phyloP scores from a whole-genome alignment of 495 filamentous ascomycete species.

The Extremus antarcticus region DNA sequence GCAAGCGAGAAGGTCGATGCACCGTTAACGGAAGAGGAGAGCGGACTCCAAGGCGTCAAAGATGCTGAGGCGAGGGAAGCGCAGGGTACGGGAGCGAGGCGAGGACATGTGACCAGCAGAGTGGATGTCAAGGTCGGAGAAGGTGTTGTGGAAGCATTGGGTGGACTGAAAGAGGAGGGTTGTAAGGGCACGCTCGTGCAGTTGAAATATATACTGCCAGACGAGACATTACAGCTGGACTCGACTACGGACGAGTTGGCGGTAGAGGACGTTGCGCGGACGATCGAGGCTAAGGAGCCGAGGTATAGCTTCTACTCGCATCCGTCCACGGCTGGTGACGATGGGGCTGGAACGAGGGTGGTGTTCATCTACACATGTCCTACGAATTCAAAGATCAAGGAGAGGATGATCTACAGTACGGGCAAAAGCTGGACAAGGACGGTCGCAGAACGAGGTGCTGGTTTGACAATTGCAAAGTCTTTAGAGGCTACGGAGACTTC shows the following conservation, averaged over 20 bases:
- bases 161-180: constrained; percentile 34
- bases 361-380: constrained; percentile 96
- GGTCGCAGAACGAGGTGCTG: constrained; percentile 56
- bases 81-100: constrained; percentile 53
- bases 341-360: constrained; percentile 39
- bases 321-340: constrained; percentile 31
- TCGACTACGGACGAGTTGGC: constrained; percentile 41
- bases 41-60: constrained; percentile 61
- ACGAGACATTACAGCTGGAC: constrained; percentile 69
- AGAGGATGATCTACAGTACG: constrained; percentile 88
- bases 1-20: constrained; percentile 50
- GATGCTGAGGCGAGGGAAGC: constrained; percentile 70
- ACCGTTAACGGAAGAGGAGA: constrained; percentile 82
- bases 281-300: constrained; percentile 72
- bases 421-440: constrained; percentile 61
- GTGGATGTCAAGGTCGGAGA: constrained; percentile 49
- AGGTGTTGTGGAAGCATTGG: constrained; percentile 49
- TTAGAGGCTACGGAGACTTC: constrained; percentile 55
- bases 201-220: constrained; percentile 65
- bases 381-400: constrained; percentile 66
- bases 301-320: constrained; percentile 86
- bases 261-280: constrained; percentile 36
- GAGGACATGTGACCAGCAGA: constrained; percentile 41
- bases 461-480: constrained; percentile 59
- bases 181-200: constrained; percentile 58